Conservation (phyloP, 106 monocot genomes). For the Phalaenopsis aphrodite region DNA sequence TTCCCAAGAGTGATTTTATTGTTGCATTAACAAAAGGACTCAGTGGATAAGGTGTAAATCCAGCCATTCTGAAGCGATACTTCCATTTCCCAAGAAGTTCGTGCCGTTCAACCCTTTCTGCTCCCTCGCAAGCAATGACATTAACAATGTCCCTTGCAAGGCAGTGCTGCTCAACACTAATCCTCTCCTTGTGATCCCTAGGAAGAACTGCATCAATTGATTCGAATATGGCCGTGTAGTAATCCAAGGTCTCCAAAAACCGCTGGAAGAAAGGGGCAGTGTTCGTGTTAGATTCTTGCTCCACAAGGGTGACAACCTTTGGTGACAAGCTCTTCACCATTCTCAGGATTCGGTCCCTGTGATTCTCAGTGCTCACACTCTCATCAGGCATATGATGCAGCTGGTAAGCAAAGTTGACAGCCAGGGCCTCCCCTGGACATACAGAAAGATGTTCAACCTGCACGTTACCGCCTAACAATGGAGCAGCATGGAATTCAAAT, state of each 20-base stretch:
- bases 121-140: slow-evolving; percentile 87
- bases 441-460: slow-evolving; percentile 42
- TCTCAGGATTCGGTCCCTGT: slow-evolving; percentile 71
- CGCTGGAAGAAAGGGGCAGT: slow-evolving; percentile 68
- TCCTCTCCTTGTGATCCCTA: slow-evolving; percentile 66
- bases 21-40: slow-evolving; percentile 77
- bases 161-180: slow-evolving; percentile 88
- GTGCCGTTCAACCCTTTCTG: slow-evolving; percentile 77
- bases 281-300: slow-evolving; percentile 90
- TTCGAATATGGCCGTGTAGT: slow-evolving; percentile 71
- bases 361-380: slow-evolving; percentile 74
- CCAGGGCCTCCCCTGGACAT: slow-evolving; percentile 58
- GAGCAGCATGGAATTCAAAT: slow-evolving; percentile 64
- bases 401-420: slow-evolving; percentile 77
- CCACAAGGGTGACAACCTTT: slow-evolving; percentile 76
- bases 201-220: slow-evolving; percentile 64
- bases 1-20: slow-evolving; percentile 56
- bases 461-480: slow-evolving; percentile 43
- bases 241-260: slow-evolving; percentile 71
- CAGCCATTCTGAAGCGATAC: slow-evolving; percentile 80
- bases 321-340: slow-evolving; percentile 74
- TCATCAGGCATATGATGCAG: slow-evolving; percentile 91
- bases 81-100: slow-evolving; percentile 90
- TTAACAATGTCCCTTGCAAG: slow-evolving; percentile 93
- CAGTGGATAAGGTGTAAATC: slow-evolving; percentile 61